A percentile compares a stretch with the other conserved stretches of the same genome.
Conservation (phyloP, 179 eudicot genomes). For the Silene vulgaris region DNA sequence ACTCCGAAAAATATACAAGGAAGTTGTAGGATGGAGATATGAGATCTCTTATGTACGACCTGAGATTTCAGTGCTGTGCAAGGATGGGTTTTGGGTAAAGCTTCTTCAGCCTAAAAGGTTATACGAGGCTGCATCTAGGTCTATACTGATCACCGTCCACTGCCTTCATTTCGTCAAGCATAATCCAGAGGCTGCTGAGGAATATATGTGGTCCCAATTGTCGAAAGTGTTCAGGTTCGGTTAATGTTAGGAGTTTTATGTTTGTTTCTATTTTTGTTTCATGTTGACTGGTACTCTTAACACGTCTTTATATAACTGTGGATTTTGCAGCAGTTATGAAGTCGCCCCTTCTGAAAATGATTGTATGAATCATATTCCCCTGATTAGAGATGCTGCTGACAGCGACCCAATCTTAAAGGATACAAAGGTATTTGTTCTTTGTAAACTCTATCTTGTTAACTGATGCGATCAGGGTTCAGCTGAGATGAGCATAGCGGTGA, state of each 20-base stretch:
- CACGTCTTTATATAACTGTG: not conserved
- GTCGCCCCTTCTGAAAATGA: conserved; percentile 50
- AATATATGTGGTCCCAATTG: conserved; percentile 45
- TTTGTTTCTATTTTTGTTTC: not conserved
- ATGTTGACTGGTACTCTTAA: not conserved
- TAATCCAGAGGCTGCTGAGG: conserved; percentile 38
- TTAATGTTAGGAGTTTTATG: not conserved
- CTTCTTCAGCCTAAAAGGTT: conserved; percentile 54
- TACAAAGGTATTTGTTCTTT: conserved; percentile 42
- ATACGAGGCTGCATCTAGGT: conserved; percentile 35
- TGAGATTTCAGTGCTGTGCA: conserved; percentile 50
- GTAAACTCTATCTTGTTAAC: not conserved
- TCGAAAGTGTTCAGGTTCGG: conserved; percentile 47
- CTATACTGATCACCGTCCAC: conserved; percentile 46
- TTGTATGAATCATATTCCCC: conserved; percentile 39
- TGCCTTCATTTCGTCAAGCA: conserved; percentile 60
- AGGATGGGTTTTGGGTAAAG: conserved; percentile 49
- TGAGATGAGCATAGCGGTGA: not conserved
- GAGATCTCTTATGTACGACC: conserved; percentile 52
- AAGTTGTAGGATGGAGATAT: conserved; percentile 61
- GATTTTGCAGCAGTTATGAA: conserved; percentile 46
- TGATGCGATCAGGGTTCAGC: not conserved
- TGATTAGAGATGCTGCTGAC: conserved; percentile 45
- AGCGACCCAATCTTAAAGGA: conserved; percentile 44
- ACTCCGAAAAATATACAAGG: conserved; percentile 42